These are phyloP conservation scores for Diplodia intermedia DNA, from an alignment of 2,329 filamentous ascomycete species.

Conservation along the genomic window DNA sequence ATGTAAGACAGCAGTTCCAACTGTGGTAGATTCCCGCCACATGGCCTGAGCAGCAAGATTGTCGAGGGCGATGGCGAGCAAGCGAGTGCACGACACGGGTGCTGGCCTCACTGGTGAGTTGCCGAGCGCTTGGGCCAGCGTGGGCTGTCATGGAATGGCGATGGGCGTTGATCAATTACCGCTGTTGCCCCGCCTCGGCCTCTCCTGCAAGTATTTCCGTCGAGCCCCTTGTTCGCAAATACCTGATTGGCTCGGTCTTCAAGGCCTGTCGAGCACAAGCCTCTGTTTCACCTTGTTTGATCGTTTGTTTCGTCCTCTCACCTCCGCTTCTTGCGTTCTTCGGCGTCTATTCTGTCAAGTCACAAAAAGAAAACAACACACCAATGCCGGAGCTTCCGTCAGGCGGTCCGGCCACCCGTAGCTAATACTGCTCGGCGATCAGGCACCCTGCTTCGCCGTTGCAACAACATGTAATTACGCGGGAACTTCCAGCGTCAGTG, in stretches of 20 bases:
- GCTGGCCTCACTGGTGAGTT: not conserved
- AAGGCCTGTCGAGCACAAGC: constrained; percentile 2
- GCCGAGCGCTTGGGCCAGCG: not conserved
- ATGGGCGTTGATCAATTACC: constrained; percentile 3
- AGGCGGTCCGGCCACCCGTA: not conserved
- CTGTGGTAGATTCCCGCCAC: no score
- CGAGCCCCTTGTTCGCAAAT: not conserved
- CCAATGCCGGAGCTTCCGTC: not conserved
- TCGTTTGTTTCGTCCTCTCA: not conserved
- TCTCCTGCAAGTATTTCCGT: not conserved
- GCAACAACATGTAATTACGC: not conserved
- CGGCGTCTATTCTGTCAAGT: not conserved
- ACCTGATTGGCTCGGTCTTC: not conserved
- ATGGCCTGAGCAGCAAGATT: not conserved
- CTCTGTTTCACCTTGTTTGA: constrained; percentile 21
- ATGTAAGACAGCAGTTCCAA: no score
- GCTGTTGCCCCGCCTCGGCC: not conserved
- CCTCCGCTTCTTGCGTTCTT: no score
- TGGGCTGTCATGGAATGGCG: not conserved
- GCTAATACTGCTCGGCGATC: not conserved
- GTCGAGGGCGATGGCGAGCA: not conserved
- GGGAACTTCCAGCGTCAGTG: constrained; percentile 9
- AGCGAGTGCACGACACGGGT: not conserved
- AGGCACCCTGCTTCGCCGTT: not conserved
- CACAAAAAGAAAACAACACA: no score